Conservation (phyloP, 2,329 filamentous ascomycete species). For the Cladophialophora chaetospira region DNA sequence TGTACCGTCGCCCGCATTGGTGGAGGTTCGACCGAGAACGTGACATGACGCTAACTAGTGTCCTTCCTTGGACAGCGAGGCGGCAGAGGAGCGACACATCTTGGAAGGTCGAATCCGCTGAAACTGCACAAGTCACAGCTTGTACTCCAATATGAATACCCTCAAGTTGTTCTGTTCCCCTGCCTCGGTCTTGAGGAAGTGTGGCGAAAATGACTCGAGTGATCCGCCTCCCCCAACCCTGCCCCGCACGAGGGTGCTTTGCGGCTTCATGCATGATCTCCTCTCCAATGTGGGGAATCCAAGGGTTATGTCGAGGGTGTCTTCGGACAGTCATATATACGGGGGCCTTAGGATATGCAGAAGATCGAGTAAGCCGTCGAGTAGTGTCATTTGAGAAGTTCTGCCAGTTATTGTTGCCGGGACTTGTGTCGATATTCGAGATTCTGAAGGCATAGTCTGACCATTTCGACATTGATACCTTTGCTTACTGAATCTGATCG, state of each 20-base stretch:
- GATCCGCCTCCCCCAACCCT: not conserved
- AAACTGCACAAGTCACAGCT: no score
- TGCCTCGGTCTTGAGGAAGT: slow-evolving; percentile 3
- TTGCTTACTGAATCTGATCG: no score
- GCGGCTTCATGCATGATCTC: not conserved
- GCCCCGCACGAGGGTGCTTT: not conserved
- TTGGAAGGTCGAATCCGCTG: no score
- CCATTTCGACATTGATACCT: not conserved
- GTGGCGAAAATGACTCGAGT: not conserved
- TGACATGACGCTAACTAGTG: no score
- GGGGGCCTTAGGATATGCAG: not conserved
- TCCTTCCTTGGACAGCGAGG: no score
- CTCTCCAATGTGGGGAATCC: slow-evolving; percentile 10
- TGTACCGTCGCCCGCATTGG: no score
- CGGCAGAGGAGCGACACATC: no score
- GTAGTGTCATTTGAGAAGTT: no score
- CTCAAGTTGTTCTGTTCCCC: no score
- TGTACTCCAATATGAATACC: no score
- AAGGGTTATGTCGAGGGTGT: not conserved
- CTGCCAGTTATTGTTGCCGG: not conserved
- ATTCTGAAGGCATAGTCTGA: not conserved
- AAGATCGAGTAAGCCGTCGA: not conserved
- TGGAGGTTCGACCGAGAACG: no score
- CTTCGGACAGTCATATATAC: not conserved
- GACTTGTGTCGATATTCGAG: not conserved